These are phyloP conservation scores for Apiotrichum akiyoshidainum DNA, from an alignment of 1,284 basidiomycete species.

Conservation along the genomic window DNA sequence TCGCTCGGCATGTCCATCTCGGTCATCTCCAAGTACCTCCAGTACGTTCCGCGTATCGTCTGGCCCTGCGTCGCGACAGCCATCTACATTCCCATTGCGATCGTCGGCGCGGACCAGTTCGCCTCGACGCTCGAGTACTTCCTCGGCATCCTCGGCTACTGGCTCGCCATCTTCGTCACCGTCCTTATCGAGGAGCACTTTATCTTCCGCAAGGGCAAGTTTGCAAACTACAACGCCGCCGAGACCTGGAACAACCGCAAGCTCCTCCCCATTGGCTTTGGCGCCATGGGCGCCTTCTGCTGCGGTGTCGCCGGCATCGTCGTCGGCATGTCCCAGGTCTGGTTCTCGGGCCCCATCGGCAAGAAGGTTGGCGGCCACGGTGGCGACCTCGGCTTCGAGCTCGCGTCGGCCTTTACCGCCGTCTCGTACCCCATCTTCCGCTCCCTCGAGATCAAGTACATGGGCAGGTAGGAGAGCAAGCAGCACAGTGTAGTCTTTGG, in stretches of 20 bases:
- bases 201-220: constrained; percentile 47
- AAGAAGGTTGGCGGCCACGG: constrained; percentile 26
- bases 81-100: constrained; percentile 46
- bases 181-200: constrained; percentile 49
- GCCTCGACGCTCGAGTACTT: constrained; percentile 35
- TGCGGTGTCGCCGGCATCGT: constrained; percentile 38
- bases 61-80: constrained; percentile 46
- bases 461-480: constrained; percentile 4
- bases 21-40: constrained; percentile 39
- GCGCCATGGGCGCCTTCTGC: constrained; percentile 26
- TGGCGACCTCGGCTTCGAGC: constrained; percentile 42
- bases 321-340: constrained; percentile 43
- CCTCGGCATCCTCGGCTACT: constrained; percentile 30
- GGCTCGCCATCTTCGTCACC: constrained; percentile 46
- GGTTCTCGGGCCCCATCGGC: constrained; percentile 40
- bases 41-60: constrained; percentile 47
- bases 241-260: constrained; percentile 36
- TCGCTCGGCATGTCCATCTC: constrained; percentile 42
- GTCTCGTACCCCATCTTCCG: constrained; percentile 42
- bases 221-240: constrained; percentile 38
- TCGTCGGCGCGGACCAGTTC: constrained; percentile 47
- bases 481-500: too few relatives aligned
- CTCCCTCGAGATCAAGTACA: constrained; percentile 33
- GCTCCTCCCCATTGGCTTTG: constrained; percentile 32
- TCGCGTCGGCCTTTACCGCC: constrained; percentile 37